Evolutionary conservation across 345 rosid genomes (phyloP).

Genomic region (Isatis tinctoria): DNA sequence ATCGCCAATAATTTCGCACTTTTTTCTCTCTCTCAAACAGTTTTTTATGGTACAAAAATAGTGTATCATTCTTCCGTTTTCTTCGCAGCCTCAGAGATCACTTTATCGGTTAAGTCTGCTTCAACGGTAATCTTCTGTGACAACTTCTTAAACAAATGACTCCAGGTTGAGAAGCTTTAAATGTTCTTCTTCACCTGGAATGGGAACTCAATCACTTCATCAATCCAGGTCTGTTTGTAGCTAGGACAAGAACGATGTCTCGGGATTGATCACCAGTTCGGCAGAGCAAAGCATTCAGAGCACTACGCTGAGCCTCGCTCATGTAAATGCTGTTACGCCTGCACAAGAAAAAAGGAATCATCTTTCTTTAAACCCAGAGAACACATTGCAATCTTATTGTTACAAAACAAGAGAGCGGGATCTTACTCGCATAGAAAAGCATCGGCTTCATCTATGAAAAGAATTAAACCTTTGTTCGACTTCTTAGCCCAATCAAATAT

Average conservation of each 20-base stretch:
- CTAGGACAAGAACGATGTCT: constrained; percentile 82
- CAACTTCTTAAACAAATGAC: constrained; percentile 46
- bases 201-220: constrained; percentile 88
- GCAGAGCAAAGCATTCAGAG: constrained; percentile 84
- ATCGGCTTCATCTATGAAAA: constrained; percentile 96
- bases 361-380: neutral
- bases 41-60: no score
- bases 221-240: constrained; percentile 93
- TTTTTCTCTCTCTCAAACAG: no score
- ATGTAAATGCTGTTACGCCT: constrained; percentile 86
- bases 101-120: constrained; percentile 56
- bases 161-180: constrained; percentile 66
- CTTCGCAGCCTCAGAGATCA: constrained; percentile 69
- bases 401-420: neutral
- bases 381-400: neutral
- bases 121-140: constrained; percentile 58
- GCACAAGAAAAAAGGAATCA: constrained; percentile 6
- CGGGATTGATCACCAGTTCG: constrained; percentile 95
- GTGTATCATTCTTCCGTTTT: constrained; percentile 82
- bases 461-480: constrained; percentile 77
- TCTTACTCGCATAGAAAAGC: constrained; percentile 95
- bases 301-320: constrained; percentile 96
- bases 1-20: no score
- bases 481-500: constrained; percentile 98
- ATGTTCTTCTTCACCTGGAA: constrained; percentile 84